Evolutionary conservation across 2,329 filamentous ascomycete genomes (phyloP), one percentile per base, ranked within the genome.

Genomic region (Botryotinia narcissicola): DNA sequence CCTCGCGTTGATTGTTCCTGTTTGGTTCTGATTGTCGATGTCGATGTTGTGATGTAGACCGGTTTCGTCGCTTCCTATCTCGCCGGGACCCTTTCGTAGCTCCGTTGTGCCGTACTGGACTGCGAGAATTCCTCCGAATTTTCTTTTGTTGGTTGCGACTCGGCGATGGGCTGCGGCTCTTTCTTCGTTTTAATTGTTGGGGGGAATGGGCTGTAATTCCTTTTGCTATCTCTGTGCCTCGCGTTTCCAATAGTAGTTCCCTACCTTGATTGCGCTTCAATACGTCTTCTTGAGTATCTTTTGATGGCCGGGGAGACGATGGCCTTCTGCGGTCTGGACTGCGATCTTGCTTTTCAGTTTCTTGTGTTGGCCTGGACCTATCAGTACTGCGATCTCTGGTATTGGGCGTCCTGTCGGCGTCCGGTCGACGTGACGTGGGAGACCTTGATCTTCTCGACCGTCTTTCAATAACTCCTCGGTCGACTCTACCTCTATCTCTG

Each of bases 401-500:
- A 71, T 79, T 81, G 71, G 76, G 64, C 69, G 79, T 78, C 74
- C 79, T 78, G 63, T 80, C 80, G 75, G 74, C 78, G 73, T 82
- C 80, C 73, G 76, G 77, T 76, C 81, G 79, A 77, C 79, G 79
- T 78, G 80, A 75, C 74, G 75, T 76, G 69, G 81, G 80, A 71
- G 81, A 82, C 76, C 79, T 80, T 74, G 81, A 82, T 80, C 80
- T 79, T 78, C 78, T 80, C 68, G 77, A 74, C 66, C 78, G 78
- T 77, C 71, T 44, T 68, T 77, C 77, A 72, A 80, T 64, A 62
- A 73, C 79, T 79, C 82, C 81, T 80, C 82, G 80, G 81, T 82
- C 81, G 75, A 81, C 80, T 70, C 82, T 81, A 76, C 82, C 81
- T 81, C 82, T 80, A 75, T 83, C 82, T 83, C 82, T 82, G 78